Evolutionary conservation across 2,329 filamentous ascomycete species (phyloP).

Genomic region (Uncinocarpus reesii): DNA sequence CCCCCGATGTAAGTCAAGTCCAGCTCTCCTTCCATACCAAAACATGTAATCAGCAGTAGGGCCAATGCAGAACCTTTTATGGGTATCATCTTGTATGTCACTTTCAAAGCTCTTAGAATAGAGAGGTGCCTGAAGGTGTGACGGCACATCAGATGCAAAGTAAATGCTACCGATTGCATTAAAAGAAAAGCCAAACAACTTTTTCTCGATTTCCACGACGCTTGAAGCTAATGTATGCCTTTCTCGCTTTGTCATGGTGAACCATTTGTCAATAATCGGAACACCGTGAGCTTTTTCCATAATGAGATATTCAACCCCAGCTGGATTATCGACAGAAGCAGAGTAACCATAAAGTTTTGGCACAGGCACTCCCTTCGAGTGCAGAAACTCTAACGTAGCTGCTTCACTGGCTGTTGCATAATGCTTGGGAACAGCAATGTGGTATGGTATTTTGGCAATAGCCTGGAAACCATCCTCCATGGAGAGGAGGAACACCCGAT

Average conservation of each 20-base stretch:
- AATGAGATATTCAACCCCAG: slow-evolving; percentile 34
- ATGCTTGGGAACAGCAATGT: slow-evolving; percentile 18
- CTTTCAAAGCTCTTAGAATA: slow-evolving; percentile 15
- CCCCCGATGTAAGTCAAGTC: slow-evolving; percentile 12
- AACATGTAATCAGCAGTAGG: slow-evolving; percentile 17
- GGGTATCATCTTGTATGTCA: slow-evolving; percentile 14
- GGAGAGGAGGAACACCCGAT: slow-evolving; percentile 21
- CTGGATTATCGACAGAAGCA: slow-evolving; percentile 26
- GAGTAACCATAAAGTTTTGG: slow-evolving; percentile 30
- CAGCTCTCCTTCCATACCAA: slow-evolving; percentile 13
- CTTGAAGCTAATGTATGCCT: slow-evolving; percentile 18
- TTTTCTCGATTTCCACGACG: slow-evolving; percentile 17
- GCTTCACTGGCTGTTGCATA: slow-evolving; percentile 27
- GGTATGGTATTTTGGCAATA: slow-evolving; percentile 23
- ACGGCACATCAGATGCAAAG: slow-evolving; percentile 12
- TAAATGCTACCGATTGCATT: slow-evolving; percentile 13
- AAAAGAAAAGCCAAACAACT: slow-evolving; percentile 11
- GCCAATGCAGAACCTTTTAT: slow-evolving; percentile 14
- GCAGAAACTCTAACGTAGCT: slow-evolving; percentile 28
- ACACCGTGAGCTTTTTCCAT: slow-evolving; percentile 30
- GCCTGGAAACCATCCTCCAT: slow-evolving; percentile 20
- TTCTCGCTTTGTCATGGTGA: slow-evolving; percentile 13
- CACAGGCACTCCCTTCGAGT: slow-evolving; percentile 27
- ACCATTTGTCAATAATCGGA: slow-evolving; percentile 27
- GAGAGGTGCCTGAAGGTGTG: slow-evolving; percentile 16